A percentile compares a stretch with the other conserved stretches of the same genome.
Evolutionary conservation across 257 asterid species (phyloP).

Genomic region (Plantago ovata): DNA sequence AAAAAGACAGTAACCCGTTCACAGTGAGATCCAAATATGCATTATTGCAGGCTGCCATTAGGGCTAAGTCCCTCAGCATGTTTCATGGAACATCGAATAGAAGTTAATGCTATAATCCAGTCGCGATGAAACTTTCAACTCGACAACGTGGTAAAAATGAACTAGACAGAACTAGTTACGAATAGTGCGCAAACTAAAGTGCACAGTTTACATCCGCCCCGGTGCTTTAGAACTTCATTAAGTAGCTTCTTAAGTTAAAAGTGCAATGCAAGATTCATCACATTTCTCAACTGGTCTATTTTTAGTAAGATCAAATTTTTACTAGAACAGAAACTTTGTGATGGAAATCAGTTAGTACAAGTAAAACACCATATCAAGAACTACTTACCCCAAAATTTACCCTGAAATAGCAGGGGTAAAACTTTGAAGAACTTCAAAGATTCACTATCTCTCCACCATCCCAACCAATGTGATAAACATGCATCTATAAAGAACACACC

Average conservation of each 20-base stretch:
- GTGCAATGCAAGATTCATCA: background rate
- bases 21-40: constrained; percentile 30
- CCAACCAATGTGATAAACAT: constrained; percentile 4
- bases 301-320: too few relatives aligned
- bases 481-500: constrained; percentile 22
- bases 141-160: too few relatives aligned
- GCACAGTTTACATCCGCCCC: background rate
- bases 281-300: background rate
- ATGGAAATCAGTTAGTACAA: background rate
- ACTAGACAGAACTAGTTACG: too few relatives aligned
- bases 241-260: background rate
- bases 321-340: too few relatives aligned
- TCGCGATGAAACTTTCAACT: too few relatives aligned
- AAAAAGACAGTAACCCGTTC: constrained; percentile 29
- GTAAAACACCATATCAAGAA: background rate
- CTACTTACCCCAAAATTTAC: constrained; percentile 20
- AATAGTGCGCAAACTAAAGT: too few relatives aligned
- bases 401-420: constrained; percentile 12
- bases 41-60: constrained; percentile 30
- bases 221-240: constrained; percentile 1
- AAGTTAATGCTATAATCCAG: too few relatives aligned
- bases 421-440: constrained; percentile 11
- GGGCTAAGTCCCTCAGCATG: too few relatives aligned
- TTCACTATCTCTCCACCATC: constrained; percentile 19
- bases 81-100: too few relatives aligned